phyloP scores from a whole-genome alignment of 345 rosid species.

The Murraya koenigii region DNA sequence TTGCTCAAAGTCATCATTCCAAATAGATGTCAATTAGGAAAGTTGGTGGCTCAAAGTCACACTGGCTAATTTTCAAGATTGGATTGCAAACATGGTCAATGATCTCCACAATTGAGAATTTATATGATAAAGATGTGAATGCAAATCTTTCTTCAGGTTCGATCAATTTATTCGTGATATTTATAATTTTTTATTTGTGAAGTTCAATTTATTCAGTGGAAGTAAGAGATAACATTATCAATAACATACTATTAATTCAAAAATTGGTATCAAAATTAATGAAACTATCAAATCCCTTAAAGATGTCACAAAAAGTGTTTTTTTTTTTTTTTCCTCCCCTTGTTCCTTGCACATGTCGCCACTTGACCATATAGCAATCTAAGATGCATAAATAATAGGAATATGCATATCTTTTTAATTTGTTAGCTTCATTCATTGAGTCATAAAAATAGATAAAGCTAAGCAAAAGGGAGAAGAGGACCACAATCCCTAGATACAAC shows the following conservation, averaged over 20 bases:
- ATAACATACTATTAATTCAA: too few species aligned
- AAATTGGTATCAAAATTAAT: neutral
- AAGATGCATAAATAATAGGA: neutral
- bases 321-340: neutral
- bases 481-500: constrained; percentile 2
- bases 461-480: neutral
- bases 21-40: too few species aligned
- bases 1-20: too few species aligned
- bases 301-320: neutral
- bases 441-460: neutral
- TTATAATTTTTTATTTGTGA: too few species aligned
- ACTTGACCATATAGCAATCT: neutral
- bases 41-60: too few species aligned
- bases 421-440: neutral
- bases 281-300: neutral
- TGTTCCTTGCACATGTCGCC: neutral
- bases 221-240: too few species aligned
- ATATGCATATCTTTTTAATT: neutral
- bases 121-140: neutral
- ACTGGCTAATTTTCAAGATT: too few species aligned
- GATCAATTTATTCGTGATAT: too few species aligned
- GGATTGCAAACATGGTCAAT: neutral
- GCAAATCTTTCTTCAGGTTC: too few species aligned
- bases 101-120: neutral
- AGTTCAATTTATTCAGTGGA: too few species aligned